Base-by-base conservation (phyloP, 1,284 basidiomycete genomes). In the Ganoderma resinaceum region DNA sequence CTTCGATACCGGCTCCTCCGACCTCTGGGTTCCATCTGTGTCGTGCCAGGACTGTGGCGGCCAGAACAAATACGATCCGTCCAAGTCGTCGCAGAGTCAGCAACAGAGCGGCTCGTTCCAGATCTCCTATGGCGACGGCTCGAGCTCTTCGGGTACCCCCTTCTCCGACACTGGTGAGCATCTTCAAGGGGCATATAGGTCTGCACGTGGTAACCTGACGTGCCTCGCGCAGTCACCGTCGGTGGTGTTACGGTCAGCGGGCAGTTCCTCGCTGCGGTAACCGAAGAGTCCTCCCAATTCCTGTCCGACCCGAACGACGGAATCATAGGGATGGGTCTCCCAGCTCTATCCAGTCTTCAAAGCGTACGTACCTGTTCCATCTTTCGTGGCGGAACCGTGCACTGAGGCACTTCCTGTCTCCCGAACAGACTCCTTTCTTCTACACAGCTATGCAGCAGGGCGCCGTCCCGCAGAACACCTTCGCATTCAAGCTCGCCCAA, bases 41-140 rank as follows among this genome's bases (percentile, higher is more conserved):
- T 63, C 67, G 9, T 77, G 75, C 72, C 68, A 43, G 46, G 62
- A 63, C 46, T 76, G 76, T 61, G 53, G 63, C 11, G 58, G 68
- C 5, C 65, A 70, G 53, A 42, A 73, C 72, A 78, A 60, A 57
- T 78, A 82, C 75, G 73, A 82, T 61, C 77, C 82, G 0, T 60
- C 67, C 60, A 66, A 72, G 11, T 85, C 84, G 38, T 81, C 80
- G 0, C 81, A 83, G 1, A 75, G 82, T 9, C 61, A 70, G n/a
- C 73, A 80, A 66, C 37, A 80, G 63, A 52, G 66, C 2, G 74
- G 76, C 29, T 73, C 70, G 0, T 90, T 90, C 78, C 66, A 57
- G 7, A 83, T 89, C 67, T 23, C 73, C 3, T 92, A 87, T 75
- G 88, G 84, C 14, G 88, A 89, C 74, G 86, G 86, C 20, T 86